These are phyloP conservation scores for Syzygium malaccense DNA, from an alignment of 441 rosid species.

Conservation along the genomic window DNA sequence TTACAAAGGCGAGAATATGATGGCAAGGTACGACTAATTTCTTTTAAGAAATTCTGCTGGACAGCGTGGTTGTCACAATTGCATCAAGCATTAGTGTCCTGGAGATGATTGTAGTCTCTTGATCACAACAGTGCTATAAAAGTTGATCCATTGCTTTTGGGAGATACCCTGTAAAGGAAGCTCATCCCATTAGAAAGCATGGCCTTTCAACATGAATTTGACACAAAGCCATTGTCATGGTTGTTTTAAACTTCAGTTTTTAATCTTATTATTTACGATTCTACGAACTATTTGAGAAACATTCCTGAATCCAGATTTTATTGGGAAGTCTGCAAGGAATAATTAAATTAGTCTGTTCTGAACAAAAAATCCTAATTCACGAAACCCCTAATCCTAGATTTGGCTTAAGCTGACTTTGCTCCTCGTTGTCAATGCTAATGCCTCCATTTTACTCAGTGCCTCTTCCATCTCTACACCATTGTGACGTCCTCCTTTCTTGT, in stretches of 20 bases:
- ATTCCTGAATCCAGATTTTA: not conserved
- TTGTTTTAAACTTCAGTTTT: not conserved
- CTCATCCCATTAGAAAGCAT: not conserved
- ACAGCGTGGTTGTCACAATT: not conserved
- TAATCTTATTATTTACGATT: not conserved
- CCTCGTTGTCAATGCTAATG: not conserved
- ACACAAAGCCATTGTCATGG: not conserved
- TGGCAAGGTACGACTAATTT: slow-evolving; percentile 46
- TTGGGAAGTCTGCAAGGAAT: not conserved
- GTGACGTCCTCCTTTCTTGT: not conserved
- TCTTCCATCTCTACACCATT: not conserved
- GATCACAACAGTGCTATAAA: not conserved
- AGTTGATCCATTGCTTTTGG: not conserved
- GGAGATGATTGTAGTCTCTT: not conserved
- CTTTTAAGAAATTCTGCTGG: not conserved
- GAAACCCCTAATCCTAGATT: not conserved
- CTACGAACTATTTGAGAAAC: not conserved
- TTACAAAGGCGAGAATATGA: slow-evolving; percentile 49
- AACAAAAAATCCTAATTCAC: not conserved
- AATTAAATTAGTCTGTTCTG: not conserved
- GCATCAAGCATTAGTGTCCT: not conserved
- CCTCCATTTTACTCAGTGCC: not conserved
- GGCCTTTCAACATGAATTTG: not conserved
- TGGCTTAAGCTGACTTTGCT: not conserved
- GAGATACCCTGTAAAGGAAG: not conserved